phyloP scores from a whole-genome alignment of 164 flowering plant genomes.

The Malania oleifera region DNA sequence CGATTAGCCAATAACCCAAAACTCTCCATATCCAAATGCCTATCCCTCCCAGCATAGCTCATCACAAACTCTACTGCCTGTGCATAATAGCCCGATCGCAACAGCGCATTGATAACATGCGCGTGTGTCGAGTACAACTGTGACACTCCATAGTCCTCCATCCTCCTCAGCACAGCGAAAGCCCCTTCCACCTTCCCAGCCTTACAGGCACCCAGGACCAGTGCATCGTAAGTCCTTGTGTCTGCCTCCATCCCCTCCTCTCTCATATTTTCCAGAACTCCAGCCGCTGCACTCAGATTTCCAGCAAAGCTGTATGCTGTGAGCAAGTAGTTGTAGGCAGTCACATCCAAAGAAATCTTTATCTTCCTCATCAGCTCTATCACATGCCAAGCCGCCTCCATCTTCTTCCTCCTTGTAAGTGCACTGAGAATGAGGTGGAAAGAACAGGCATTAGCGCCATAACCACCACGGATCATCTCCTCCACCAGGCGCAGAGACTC shows the following conservation, averaged over 20 bases:
- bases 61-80: conserved; percentile 57
- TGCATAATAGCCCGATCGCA: conserved; percentile 28
- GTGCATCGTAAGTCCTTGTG: conserved; percentile 53
- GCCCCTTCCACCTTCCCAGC: conserved; percentile 54
- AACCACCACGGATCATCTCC: conserved; percentile 23
- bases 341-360: conserved; percentile 28
- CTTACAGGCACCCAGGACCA: conserved; percentile 59
- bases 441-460: conserved; percentile 25
- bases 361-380: conserved; percentile 33
- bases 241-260: conserved; percentile 42
- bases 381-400: conserved; percentile 37
- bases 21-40: conserved; percentile 35
- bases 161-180: conserved; percentile 42
- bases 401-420: conserved; percentile 30
- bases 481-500: conserved; percentile 36
- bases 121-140: conserved; percentile 32
- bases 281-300: conserved; percentile 29
- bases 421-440: conserved; percentile 46
- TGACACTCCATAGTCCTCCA: conserved; percentile 46
- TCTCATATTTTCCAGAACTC: conserved; percentile 29
- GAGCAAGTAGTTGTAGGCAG: conserved; percentile 42
- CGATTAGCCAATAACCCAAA: conserved; percentile 38
- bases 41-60: conserved; percentile 35
- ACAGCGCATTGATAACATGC: conserved; percentile 44
- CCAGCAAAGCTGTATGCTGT: conserved; percentile 36